These are phyloP conservation scores for Dalechampia spathulata DNA, from an alignment of 441 rosid species.

Conservation along the genomic window DNA sequence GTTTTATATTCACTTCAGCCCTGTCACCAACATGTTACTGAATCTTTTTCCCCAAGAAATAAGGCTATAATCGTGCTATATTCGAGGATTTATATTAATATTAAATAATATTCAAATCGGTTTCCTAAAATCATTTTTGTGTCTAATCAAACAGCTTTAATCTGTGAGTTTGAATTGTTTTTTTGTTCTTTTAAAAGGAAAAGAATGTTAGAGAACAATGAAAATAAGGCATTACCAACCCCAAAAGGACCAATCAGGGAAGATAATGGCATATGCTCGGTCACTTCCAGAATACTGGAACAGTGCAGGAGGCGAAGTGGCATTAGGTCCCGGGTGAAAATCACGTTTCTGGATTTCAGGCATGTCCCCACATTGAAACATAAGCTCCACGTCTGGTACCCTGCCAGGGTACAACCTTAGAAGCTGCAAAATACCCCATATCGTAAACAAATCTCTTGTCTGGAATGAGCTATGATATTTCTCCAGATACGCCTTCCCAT, in stretches of 20 bases:
- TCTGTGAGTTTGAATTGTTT: no score
- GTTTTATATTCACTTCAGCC: slow-evolving; percentile 44
- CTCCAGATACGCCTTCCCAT: slow-evolving; percentile 48
- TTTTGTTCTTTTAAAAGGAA: no score
- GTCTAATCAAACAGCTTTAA: no score
- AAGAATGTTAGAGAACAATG: background rate
- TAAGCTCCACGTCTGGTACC: slow-evolving; percentile 53
- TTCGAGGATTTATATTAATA: no score
- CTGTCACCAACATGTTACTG: no score
- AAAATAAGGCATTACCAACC: slow-evolving; percentile 38
- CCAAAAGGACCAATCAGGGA: slow-evolving; percentile 78
- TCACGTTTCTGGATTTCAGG: slow-evolving; percentile 25
- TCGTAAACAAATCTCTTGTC: slow-evolving; percentile 50
- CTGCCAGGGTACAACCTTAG: slow-evolving; percentile 52
- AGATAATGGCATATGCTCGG: slow-evolving; percentile 32
- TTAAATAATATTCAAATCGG: no score
- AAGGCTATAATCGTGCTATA: no score
- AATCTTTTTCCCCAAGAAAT: no score
- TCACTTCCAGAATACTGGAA: slow-evolving; percentile 46
- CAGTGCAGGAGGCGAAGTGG: slow-evolving; percentile 33
- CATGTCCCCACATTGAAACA: slow-evolving; percentile 55
- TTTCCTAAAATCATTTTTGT: no score
- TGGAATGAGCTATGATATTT: slow-evolving; percentile 26
- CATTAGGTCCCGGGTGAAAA: slow-evolving; percentile 24
- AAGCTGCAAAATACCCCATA: slow-evolving; percentile 65